Base-by-base conservation (phyloP, 2,329 filamentous ascomycete genomes). In the Trichoderma sp. region DNA sequence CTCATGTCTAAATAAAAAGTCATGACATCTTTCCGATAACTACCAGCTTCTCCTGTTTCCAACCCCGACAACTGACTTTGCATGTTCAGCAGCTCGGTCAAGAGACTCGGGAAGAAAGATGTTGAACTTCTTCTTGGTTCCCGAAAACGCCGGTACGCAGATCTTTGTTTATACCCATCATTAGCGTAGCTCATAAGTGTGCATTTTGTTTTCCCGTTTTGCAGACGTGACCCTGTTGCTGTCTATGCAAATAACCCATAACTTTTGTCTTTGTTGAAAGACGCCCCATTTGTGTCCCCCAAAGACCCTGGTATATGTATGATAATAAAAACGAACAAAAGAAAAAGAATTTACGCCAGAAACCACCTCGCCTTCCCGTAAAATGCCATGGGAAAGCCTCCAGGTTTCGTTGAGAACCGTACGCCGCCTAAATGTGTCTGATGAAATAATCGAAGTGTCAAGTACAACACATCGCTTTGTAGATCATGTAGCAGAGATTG, bases 361-460 rank as follows among this genome's bases (percentile, higher is more conserved):
- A 79, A 79, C 78, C 77, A 72, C 74, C 75, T 70, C 69, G 69
- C 73, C 73, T 75, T 77, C 77, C 77, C 69, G 75, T 76, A 46
- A 66, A 70, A 75, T 74, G 76, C 75, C 72, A 70, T 76, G 73
- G 74, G 75, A 75, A 75, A 75, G 74, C 69, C 68, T 61, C 72
- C 71, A 78, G 80, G 80, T 81, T 79, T 82, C 80, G 81, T 82
- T 82, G 81, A 82, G 80, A 82, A 81, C 79, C 80, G 79, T 81
- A 81, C 80, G 80, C 80, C 79, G 77, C 75, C 74, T 34, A 67
- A 75, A 71, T 78, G 75, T 79, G 77, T 74, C 76, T 75, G 74
- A 79, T 76, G 73, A 79, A 58, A 64, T 77, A 78, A 32, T 77
- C 73, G 75, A 77, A 75, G 76, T 76, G 76, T 77, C 16, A 56